A percentile compares a stretch with the other conserved stretches of the same genome.
Evolutionary conservation across 1,284 basidiomycete genomes (phyloP).

Genomic region (Boletellus deceptivus): DNA sequence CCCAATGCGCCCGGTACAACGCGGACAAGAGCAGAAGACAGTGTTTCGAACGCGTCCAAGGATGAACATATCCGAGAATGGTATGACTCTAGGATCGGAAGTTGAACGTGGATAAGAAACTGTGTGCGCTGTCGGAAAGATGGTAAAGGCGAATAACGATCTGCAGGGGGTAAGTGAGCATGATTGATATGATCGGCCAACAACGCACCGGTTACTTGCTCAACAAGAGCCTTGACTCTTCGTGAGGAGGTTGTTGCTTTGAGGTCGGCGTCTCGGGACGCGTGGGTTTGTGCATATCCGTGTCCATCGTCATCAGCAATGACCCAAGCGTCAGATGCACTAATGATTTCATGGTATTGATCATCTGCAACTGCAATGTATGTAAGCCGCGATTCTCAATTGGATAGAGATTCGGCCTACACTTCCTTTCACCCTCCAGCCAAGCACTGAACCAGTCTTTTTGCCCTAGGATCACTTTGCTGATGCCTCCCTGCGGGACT

Average conservation of each 20-base stretch:
- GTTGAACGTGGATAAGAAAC: slow-evolving; percentile 83
- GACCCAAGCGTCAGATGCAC: slow-evolving; percentile 83
- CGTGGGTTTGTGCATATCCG: slow-evolving; percentile 42
- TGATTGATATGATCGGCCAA: neutral
- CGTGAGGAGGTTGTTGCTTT: slow-evolving; percentile 79
- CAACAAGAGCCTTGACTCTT: slow-evolving; percentile 77
- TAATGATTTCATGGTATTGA: slow-evolving; percentile 82
- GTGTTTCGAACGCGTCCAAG: slow-evolving; percentile 89
- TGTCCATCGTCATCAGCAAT: slow-evolving; percentile 68
- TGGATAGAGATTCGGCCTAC: slow-evolving; percentile 48
- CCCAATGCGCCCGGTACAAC: slow-evolving; percentile 87
- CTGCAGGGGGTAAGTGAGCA: slow-evolving; percentile 37
- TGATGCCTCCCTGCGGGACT: slow-evolving; percentile 71
- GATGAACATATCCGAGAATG: slow-evolving; percentile 76
- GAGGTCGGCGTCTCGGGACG: slow-evolving; percentile 34
- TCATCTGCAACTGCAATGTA: slow-evolving; percentile 63
- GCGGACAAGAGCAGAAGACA: slow-evolving; percentile 84
- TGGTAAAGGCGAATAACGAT: slow-evolving; percentile 88
- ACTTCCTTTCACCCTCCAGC: slow-evolving; percentile 84
- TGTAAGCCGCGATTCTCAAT: slow-evolving; percentile 1
- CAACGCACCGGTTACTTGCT: slow-evolving; percentile 79
- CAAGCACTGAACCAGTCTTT: slow-evolving; percentile 89
- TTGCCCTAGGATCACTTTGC: slow-evolving; percentile 78
- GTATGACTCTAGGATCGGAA: slow-evolving; percentile 82
- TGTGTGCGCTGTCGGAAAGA: slow-evolving; percentile 72